Evolutionary conservation across 495 filamentous ascomycete genomes (phyloP).

Genomic region (Neurospora sp.): DNA sequence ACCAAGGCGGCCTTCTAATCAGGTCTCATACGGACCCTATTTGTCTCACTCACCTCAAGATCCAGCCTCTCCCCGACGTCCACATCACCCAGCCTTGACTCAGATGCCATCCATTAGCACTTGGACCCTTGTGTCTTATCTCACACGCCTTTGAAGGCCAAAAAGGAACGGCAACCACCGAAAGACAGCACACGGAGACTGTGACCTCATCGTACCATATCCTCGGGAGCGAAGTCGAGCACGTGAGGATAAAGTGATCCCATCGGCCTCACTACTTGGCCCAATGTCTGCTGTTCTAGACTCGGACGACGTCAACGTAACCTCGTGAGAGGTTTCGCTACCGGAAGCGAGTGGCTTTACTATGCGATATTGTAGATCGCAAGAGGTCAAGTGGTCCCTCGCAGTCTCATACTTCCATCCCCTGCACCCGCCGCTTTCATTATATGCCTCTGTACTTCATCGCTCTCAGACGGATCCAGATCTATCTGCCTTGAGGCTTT

Average conservation of each 20-base stretch:
- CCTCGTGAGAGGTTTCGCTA: background rate
- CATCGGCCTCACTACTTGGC: background rate
- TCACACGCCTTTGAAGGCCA: background rate
- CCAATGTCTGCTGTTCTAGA: background rate
- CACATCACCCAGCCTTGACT: background rate
- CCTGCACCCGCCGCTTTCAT: background rate
- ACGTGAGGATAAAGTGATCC: background rate
- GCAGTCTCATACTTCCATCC: background rate
- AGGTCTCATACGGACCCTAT: background rate
- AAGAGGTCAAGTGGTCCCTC: background rate
- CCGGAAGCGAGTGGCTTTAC: background rate
- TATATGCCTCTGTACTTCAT: background rate
- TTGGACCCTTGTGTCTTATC: background rate
- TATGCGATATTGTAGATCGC: background rate
- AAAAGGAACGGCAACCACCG: background rate
- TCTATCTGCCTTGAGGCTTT: background rate
- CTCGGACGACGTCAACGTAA: background rate
- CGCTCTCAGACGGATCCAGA: background rate
- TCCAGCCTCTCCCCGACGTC: background rate
- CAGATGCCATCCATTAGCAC: background rate
- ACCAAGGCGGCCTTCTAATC: background rate
- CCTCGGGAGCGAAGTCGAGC: background rate
- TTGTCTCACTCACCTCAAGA: background rate
- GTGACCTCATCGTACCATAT: background rate
- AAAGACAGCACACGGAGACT: background rate